Evolutionary conservation across 1,284 basidiomycete species (phyloP).

Genomic region (Singerocomus inundabilis): DNA sequence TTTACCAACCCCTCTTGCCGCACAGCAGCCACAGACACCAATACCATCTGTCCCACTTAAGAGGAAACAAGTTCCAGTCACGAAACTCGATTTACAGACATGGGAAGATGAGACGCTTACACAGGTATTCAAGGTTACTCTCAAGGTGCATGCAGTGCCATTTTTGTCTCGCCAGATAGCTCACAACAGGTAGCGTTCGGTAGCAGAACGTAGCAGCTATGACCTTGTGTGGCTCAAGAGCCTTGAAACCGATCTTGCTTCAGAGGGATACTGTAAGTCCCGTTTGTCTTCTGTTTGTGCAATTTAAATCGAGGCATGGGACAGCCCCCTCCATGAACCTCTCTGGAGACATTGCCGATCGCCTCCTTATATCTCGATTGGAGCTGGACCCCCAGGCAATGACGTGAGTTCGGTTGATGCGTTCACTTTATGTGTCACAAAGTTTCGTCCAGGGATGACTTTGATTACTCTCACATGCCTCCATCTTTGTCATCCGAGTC

Average conservation of each 20-base stretch:
- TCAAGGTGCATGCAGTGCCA: constrained; percentile 56
- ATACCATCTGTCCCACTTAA: constrained; percentile 38
- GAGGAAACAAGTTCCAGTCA: constrained; percentile 43
- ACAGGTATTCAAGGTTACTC: constrained; percentile 73
- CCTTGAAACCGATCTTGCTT: constrained; percentile 67
- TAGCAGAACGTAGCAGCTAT: constrained; percentile 70
- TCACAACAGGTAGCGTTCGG: constrained; percentile 50
- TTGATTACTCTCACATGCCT: constrained; percentile 76
- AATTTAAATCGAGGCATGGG: constrained; percentile 11
- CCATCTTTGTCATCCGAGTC: constrained; percentile 76
- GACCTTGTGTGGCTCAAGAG: constrained; percentile 83
- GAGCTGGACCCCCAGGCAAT: constrained; percentile 76
- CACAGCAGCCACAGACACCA: constrained; percentile 26
- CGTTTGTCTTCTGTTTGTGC: background rate
- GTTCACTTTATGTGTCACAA: background rate
- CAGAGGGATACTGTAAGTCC: constrained; percentile 62
- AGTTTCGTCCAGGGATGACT: constrained; percentile 61
- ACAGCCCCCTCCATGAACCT: constrained; percentile 39
- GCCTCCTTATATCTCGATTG: constrained; percentile 84
- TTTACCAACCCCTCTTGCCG: constrained; percentile 20
- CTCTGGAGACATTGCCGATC: constrained; percentile 64
- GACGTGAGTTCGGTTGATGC: constrained; percentile 52
- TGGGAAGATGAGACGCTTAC: constrained; percentile 79
- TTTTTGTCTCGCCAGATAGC: background rate
- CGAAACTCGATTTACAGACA: constrained; percentile 51